Evolutionary conservation across 208 protist species (phyloP), one percentile per base, ranked within the genome.

Genomic region (Leishmania amazonensis): DNA sequence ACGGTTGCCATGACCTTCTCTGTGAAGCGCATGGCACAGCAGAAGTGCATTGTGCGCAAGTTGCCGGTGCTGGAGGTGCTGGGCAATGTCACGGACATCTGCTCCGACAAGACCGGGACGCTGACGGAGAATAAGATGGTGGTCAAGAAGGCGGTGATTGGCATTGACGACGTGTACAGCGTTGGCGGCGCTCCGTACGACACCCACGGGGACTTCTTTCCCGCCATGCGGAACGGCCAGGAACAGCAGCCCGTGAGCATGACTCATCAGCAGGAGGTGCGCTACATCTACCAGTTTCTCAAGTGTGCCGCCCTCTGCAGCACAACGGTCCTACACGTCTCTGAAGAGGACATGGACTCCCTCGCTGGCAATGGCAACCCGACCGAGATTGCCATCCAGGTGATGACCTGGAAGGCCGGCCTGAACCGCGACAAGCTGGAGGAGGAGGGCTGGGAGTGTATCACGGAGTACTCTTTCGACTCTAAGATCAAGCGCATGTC

Each of bases 101-200:
- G 95, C 85, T 97, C 93, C 53, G 96, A 98, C 85, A 98, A 98
- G 83, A 98, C 96, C 8, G 96, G 96, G 31, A 98, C 96, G n/a
- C 90, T 98, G 78, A 98, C 96, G 51, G 94, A 98, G 81, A 98
- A 98, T 84, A 97, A 98, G 80, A 98, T 98, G 96, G 90, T 96
- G 15, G 93, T 98, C 47, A 94, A 95, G 83, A 95, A 92, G 81
- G 85, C 89, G 5, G 81, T 96, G 53, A 89, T 96, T 40, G 90
- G 91, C 21, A 81, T 86, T 1, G 85, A 93, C 35, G 83, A 93
- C 28, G 79, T 88, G n/a, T 91, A 91, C 80, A 84, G 77, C 71
- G 92, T 97, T 28, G 88, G 89, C 45, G 94, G 94, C 57, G 92
- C 94, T 24, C 94, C 94, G 64, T 93, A 95, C 86, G 91, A 95